Base-by-base conservation (phyloP, 163 green algal species). In the Scenedesmus sp. region DNA sequence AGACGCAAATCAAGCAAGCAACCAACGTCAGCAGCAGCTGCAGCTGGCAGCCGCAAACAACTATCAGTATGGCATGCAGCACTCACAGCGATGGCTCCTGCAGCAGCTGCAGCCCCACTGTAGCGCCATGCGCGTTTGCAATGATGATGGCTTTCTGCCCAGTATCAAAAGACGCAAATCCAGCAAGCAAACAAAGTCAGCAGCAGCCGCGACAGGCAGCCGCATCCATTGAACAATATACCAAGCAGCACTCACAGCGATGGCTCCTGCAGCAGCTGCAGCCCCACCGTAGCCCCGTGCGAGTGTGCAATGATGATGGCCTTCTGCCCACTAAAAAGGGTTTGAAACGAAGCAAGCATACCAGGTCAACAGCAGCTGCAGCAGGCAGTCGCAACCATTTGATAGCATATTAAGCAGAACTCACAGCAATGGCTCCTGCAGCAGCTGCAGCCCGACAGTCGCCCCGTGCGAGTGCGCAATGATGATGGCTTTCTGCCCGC, bases 251-350 rank as follows among this genome's bases (percentile, higher is more conserved):
- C 66, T 18, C 7, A 76, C 66, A 9, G 66, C 13, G 2, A 7
- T 76, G 13, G 15, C 2, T 76, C 15, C 8, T 10, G 59, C 59
- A 64, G 59, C 59, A 64, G 59, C 59, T 8, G 59, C 10, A 89
- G 59, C 23, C 26, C 84, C 5, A 79, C 57, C 59, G 59, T 10
- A 64, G 59, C 59, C 8, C 7, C 84, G 6, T 60, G 52, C 3
- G 60, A 82, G 60, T 89, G 84, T 2, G 26, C 84, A 15, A 89
- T 77, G 12, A 89, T 6, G n/a, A 89, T 79, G 10, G 84, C 84
- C 57, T 77, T 77, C 60, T 79, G 84, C 46, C 84, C 84, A 34
- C n/a, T 57, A 46, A 46, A 46, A 46, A 46, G 34, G 34, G 34
- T 46, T 46, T 46, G 34, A 46, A 46, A 46, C 34, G 34, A 46